Conservation (phyloP, 805 yeast species). For the Wickerhamiella hasegawae region DNA sequence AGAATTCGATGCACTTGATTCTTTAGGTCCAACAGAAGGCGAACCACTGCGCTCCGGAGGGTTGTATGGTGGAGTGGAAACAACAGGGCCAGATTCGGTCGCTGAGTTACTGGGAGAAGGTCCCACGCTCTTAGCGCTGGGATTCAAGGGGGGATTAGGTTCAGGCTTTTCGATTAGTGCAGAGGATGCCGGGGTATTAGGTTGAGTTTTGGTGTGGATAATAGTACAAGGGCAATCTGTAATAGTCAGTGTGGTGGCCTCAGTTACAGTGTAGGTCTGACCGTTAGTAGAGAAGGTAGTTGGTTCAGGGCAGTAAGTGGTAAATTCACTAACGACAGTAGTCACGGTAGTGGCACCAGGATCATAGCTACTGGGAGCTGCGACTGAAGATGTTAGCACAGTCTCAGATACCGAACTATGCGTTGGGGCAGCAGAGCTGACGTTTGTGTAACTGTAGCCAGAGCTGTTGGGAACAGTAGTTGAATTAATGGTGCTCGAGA, state of each 20-base stretch:
- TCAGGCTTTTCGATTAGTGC: no score
- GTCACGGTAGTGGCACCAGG: slow-evolving; percentile 2
- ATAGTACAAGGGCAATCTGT: slow-evolving; percentile 14
- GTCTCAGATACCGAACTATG: neutral
- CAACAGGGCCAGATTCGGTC: neutral
- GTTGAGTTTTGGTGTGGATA: slow-evolving; percentile 9
- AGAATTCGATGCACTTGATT: no score
- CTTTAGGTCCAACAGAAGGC: no score
- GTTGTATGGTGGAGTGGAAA: neutral
- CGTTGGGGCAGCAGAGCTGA: neutral
- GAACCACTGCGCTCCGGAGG: neutral
- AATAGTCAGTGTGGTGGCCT: neutral
- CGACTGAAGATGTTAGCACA: neutral
- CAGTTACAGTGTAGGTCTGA: neutral
- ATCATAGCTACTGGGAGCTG: neutral
- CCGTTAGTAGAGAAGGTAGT: neutral
- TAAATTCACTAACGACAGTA: neutral
- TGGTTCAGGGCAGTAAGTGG: slow-evolving; percentile 18
- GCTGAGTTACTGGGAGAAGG: neutral
- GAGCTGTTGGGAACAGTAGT: no score
- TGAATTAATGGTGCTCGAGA: no score
- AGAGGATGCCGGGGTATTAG: no score
- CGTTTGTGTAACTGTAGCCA: neutral
- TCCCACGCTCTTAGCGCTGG: neutral
- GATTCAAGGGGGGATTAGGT: no score